phyloP scores from a whole-genome alignment of 768 basidiomycete genomes.

The Mycena pura region DNA sequence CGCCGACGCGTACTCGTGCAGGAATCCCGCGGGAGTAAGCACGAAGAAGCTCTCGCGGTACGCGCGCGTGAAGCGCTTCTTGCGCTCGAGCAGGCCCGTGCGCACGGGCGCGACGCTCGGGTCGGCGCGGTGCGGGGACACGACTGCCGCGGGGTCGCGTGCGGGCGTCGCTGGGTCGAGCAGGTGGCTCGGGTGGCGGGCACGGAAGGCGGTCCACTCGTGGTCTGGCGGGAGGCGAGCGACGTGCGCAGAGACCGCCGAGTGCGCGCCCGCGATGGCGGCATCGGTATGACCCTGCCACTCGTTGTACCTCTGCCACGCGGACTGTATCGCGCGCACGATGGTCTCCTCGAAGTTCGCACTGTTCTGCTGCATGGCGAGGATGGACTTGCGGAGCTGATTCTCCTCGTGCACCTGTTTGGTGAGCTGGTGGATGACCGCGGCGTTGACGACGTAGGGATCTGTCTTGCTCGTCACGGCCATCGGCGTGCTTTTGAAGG shows the following conservation, averaged over 20 bases:
- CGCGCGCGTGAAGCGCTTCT: constrained; percentile 89
- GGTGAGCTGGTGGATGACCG: constrained; percentile 79
- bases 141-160: constrained; percentile 74
- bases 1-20: constrained; percentile 87
- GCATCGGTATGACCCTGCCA: constrained; percentile 84
- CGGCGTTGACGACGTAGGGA: constrained; percentile 76
- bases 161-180: constrained; percentile 97
- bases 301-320: constrained; percentile 96
- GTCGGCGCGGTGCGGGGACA: constrained; percentile 92
- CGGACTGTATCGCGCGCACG: constrained; percentile 92
- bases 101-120: constrained; percentile 86
- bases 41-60: constrained; percentile 90
- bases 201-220: constrained; percentile 96
- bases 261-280: constrained; percentile 78
- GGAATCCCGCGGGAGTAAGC: constrained; percentile 92
- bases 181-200: constrained; percentile 90
- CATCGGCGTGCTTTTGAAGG: constrained; percentile 95
- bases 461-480: constrained; percentile 77
- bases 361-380: constrained; percentile 97
- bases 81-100: constrained; percentile 88
- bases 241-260: constrained; percentile 73
- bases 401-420: constrained; percentile 98
- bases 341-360: constrained; percentile 97
- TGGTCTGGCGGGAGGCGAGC: constrained; percentile 80
- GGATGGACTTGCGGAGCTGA: constrained; percentile 93